Conservation (phyloP, 2,329 filamentous ascomycete species). For the Ophiostoma tasmaniense region DNA sequence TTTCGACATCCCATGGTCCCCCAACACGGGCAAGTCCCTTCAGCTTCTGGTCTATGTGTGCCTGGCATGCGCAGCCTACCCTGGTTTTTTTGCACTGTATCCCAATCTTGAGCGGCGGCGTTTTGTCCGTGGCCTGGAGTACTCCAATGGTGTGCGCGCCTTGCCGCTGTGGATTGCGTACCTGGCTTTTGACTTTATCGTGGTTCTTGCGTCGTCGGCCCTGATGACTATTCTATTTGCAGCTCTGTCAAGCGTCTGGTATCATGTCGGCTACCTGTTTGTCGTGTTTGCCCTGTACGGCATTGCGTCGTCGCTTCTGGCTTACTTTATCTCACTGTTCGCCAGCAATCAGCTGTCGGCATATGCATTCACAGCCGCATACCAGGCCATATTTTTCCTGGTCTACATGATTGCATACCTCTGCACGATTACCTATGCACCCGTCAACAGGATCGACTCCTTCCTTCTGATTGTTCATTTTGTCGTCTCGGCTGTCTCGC, state of each 20-base stretch:
- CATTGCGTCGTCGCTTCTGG: constrained; percentile 63
- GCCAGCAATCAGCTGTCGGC: constrained; percentile 70
- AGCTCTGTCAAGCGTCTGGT: constrained; percentile 59
- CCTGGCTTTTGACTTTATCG: constrained; percentile 66
- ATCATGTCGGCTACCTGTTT: constrained; percentile 72
- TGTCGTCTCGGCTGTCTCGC: constrained; percentile 63
- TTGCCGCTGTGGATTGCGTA: constrained; percentile 82
- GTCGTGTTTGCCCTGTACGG: constrained; percentile 74
- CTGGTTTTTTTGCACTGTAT: constrained; percentile 82
- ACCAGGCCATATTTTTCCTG: constrained; percentile 64
- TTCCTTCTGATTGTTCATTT: constrained; percentile 65
- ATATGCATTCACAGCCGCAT: constrained; percentile 73
- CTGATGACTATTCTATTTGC: constrained; percentile 62
- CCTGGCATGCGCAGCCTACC: constrained; percentile 67
- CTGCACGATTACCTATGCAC: constrained; percentile 64
- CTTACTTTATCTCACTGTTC: constrained; percentile 76
- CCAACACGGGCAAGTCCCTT: constrained; percentile 61
- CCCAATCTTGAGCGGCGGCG: constrained; percentile 73
- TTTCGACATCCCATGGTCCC: constrained; percentile 67
- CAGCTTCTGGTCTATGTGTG: constrained; percentile 77
- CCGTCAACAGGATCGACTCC: constrained; percentile 58
- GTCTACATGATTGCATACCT: constrained; percentile 65
- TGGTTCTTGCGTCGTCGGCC: constrained; percentile 59
- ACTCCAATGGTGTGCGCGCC: constrained; percentile 81
- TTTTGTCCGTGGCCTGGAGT: constrained; percentile 76